phyloP scores from a whole-genome alignment of 2,329 filamentous ascomycete genomes.

The Parastagonospora avenae region DNA sequence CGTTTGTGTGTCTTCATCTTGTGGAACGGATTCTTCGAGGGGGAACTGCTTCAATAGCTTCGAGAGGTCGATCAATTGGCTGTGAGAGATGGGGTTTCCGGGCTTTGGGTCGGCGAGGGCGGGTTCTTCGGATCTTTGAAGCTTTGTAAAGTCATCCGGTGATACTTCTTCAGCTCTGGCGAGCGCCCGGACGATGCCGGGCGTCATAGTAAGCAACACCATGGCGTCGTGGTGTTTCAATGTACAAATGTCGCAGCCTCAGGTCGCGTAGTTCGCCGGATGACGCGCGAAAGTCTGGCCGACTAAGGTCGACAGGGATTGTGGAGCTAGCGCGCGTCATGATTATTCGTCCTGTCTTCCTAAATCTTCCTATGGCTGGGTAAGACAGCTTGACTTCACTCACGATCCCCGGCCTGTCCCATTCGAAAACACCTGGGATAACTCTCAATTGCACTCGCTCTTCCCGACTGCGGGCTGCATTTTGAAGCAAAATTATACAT shows the following conservation, averaged over 20 bases:
- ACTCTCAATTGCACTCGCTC: constrained; percentile 32
- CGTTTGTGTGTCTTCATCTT: too few relatives aligned
- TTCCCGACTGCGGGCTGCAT: background rate
- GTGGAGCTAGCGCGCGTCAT: constrained; percentile 34
- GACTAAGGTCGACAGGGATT: constrained; percentile 5
- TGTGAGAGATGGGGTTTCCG: constrained; percentile 74
- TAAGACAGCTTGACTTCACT: constrained; percentile 12
- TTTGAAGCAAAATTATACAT: constrained; percentile 18
- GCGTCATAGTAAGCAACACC: constrained; percentile 80
- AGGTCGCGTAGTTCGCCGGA: constrained; percentile 2
- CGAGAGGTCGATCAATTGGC: constrained; percentile 69
- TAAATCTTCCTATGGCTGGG: constrained; percentile 28
- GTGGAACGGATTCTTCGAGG: background rate
- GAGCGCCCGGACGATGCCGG: constrained; percentile 68
- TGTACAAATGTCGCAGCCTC: constrained; percentile 6
- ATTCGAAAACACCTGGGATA: constrained; percentile 8
- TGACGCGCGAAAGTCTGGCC: constrained; percentile 2
- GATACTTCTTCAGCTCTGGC: constrained; percentile 35
- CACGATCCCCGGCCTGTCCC: constrained; percentile 6
- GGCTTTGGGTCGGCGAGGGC: constrained; percentile 56
- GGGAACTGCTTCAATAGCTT: constrained; percentile 52
- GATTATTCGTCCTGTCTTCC: constrained; percentile 22
- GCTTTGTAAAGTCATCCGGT: constrained; percentile 24
- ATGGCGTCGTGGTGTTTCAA: constrained; percentile 52
- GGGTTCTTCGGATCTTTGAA: constrained; percentile 51